Conservation (phyloP, 2,329 filamentous ascomycete species). For the Trichophyton schoenleinii region DNA sequence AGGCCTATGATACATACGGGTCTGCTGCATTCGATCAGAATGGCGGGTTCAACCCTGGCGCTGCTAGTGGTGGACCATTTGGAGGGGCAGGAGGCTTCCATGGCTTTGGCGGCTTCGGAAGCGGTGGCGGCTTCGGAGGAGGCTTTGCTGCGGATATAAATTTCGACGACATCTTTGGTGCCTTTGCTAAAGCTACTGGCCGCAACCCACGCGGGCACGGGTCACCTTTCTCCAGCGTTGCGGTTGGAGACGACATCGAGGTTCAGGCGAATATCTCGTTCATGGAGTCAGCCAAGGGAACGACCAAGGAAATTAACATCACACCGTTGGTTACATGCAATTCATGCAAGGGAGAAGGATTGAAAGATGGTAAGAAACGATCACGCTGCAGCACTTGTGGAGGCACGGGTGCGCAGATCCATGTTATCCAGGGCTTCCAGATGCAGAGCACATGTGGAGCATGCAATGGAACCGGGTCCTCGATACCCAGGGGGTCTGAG, state of each 20-base stretch:
- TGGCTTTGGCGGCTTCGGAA: slow-evolving; percentile 42
- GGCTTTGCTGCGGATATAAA: slow-evolving; percentile 77
- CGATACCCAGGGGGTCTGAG: slow-evolving; percentile 65
- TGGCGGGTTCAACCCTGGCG: slow-evolving; percentile 66
- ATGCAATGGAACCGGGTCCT: slow-evolving; percentile 67
- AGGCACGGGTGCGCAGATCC: slow-evolving; percentile 74
- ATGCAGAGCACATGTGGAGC: slow-evolving; percentile 79
- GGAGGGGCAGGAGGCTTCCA: slow-evolving; percentile 47
- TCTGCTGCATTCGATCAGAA: slow-evolving; percentile 57
- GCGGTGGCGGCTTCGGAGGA: slow-evolving; percentile 42
- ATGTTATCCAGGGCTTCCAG: slow-evolving; percentile 88
- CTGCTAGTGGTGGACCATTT: slow-evolving; percentile 41
- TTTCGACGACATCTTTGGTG: slow-evolving; percentile 89
- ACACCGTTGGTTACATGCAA: slow-evolving; percentile 69
- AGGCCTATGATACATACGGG: slow-evolving; percentile 84
- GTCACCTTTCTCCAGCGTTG: slow-evolving; percentile 53
- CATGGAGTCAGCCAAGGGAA: slow-evolving; percentile 89
- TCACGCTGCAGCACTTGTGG: slow-evolving; percentile 66
- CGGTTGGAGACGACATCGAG: slow-evolving; percentile 94
- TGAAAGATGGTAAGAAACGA: slow-evolving; percentile 68
- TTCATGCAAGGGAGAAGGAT: slow-evolving; percentile 68
- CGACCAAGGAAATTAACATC: slow-evolving; percentile 74
- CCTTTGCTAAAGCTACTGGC: slow-evolving; percentile 56
- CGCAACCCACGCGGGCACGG: slow-evolving; percentile 37
- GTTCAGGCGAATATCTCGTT: slow-evolving; percentile 88